These are phyloP conservation scores for Teunomyces pallodes DNA, from an alignment of 805 yeast species.

Conservation along the genomic window DNA sequence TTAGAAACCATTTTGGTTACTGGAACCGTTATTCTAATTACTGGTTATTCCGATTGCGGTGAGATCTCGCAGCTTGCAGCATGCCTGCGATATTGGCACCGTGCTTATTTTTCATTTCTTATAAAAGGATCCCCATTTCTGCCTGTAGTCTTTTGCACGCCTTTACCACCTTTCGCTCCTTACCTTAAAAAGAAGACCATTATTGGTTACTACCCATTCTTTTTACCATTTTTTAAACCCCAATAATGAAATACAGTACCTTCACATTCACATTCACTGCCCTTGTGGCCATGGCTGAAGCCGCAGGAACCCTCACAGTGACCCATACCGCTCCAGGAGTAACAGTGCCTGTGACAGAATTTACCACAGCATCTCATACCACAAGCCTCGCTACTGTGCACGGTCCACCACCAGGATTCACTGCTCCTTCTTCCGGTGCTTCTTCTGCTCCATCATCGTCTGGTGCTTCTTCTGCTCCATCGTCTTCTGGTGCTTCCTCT, in stretches of 20 bases:
- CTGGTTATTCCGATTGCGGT: background rate
- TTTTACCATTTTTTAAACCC: background rate
- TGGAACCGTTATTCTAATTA: background rate
- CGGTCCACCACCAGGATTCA: constrained; percentile 19
- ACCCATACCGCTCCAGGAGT: constrained; percentile 27
- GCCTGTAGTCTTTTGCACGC: background rate
- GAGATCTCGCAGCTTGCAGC: background rate
- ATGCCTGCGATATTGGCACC: background rate
- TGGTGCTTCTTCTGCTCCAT: constrained; percentile 5
- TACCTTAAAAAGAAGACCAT: background rate
- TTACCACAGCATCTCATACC: constrained; percentile 15
- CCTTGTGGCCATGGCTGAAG: constrained; percentile 4
- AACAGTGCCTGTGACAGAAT: constrained; percentile 20
- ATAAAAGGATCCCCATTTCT: background rate
- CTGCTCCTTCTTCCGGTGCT: constrained; percentile 6
- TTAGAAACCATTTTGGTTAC: background rate
- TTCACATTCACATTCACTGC: background rate
- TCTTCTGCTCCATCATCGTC: constrained; percentile 11
- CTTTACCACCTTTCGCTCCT: background rate
- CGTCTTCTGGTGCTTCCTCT: constrained; percentile 6
- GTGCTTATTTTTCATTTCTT: background rate
- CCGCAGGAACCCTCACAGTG: constrained; percentile 11
- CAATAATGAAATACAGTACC: background rate
- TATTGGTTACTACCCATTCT: background rate
- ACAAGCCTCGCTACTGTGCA: constrained; percentile 15